Evolutionary conservation across 2,329 filamentous ascomycete species (phyloP), one percentile per base, ranked within the genome.

Genomic region (Monilinia fructigena): DNA sequence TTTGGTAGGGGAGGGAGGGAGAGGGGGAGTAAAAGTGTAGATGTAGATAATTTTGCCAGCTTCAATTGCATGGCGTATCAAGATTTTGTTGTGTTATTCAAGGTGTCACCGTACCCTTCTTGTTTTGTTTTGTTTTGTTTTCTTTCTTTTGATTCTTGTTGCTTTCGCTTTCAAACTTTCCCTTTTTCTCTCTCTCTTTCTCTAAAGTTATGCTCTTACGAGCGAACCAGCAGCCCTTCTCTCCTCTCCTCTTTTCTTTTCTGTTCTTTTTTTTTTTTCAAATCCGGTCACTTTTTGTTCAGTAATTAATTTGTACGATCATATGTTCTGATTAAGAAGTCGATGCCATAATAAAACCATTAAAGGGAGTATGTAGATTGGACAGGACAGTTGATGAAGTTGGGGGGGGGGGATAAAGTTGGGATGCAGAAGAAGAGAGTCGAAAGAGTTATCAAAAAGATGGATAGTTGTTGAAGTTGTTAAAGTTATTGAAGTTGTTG

Each of bases 61-160:
- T 55, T 68, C 65, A 70, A 59, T 48, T 52, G 67, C 70, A 68
- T 63, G 55, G 64, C 56, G 28, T 60, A 66, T 66, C 58, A 71
- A 62, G 55, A 67, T 66, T 38, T 66, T 65, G 58, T 40, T 60
- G 47, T 42, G 70, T 71, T 68, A 68, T 69, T 75, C 71, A 73
- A 75, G 71, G 72, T 75, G 74, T 75, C 68, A 76, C 75, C 74
- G 68, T 76, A 76, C 75, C 74, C 74, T 73, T 74, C 68, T 66
- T 45, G 14, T 45, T 45, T 47, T 28, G 64, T 12, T 54, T 40
- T 65, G 52, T 63, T 52, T 69, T 64, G 23, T 38, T 35, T 40
- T 40, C 38, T 42, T 42, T 42, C 40, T 45, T 38, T 61, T 55
- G 40, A 8, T 35, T 47, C 45, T 18, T n/a, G 55, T 45, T 38